Conservation (phyloP, 1,284 basidiomycete species). For the Moesziomyces antarcticus region DNA sequence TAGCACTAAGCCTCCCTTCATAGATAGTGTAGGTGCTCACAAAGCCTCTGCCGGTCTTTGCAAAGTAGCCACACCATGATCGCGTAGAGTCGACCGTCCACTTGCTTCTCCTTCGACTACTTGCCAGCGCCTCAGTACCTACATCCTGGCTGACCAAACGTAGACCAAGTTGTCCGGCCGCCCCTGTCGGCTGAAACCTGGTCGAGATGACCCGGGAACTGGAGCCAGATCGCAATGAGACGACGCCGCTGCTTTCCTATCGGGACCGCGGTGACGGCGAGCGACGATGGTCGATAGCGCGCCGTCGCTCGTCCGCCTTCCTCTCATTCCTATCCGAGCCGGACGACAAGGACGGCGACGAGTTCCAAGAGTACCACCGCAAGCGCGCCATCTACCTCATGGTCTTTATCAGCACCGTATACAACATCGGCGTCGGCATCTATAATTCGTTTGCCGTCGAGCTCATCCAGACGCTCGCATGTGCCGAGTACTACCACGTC, state of each 20-base stretch:
- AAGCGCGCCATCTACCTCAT: slow-evolving; percentile 17
- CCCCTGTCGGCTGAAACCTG: too few species aligned
- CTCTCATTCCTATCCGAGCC: slow-evolving; percentile 42
- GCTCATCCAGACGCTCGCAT: slow-evolving; percentile 28
- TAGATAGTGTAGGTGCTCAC: neutral
- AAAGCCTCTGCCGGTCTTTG: neutral
- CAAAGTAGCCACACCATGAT: neutral
- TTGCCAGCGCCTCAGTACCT: too few species aligned
- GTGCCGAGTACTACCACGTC: slow-evolving; percentile 39
- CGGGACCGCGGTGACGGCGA: slow-evolving; percentile 4
- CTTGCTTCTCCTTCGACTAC: neutral
- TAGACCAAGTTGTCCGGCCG: too few species aligned
- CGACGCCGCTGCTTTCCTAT: slow-evolving; percentile 26
- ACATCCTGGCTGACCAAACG: too few species aligned
- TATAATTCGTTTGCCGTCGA: slow-evolving; percentile 22
- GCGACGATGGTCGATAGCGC: slow-evolving; percentile 25
- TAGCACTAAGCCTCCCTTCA: too few species aligned
- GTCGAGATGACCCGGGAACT: slow-evolving; percentile 20
- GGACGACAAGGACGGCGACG: slow-evolving; percentile 30
- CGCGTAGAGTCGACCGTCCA: neutral
- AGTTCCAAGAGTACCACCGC: slow-evolving; percentile 20
- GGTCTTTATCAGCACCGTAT: slow-evolving; percentile 16
- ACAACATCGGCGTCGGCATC: slow-evolving; percentile 12
- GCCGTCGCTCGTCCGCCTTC: slow-evolving; percentile 37
- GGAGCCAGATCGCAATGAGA: slow-evolving; percentile 16